phyloP scores from a whole-genome alignment of 1,284 basidiomycete species.

The Ustilago tritici region DNA sequence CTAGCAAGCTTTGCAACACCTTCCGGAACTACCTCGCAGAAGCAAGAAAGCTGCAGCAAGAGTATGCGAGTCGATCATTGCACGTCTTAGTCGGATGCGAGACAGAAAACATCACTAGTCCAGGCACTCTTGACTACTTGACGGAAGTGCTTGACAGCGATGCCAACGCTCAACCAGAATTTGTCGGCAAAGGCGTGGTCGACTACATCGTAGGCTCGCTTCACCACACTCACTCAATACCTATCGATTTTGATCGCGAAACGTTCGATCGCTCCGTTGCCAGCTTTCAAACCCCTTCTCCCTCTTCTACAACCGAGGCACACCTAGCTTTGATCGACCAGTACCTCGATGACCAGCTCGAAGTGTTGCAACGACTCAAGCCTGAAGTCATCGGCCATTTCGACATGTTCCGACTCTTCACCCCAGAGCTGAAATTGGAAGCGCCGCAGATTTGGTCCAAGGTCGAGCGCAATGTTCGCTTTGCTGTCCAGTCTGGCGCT shows the following conservation, averaged over 20 bases:
- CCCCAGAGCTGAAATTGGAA: slow-evolving; percentile 76
- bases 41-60: slow-evolving; percentile 79
- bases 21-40: slow-evolving; percentile 80
- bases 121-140: slow-evolving; percentile 75
- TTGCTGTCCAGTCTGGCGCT: slow-evolving; percentile 84
- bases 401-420: slow-evolving; percentile 73
- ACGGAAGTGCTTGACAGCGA: slow-evolving; percentile 72
- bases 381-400: slow-evolving; percentile 95
- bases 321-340: slow-evolving; percentile 36
- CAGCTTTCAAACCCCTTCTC: slow-evolving; percentile 69
- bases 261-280: slow-evolving; percentile 78
- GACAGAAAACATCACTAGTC: slow-evolving; percentile 84
- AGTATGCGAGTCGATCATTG: slow-evolving; percentile 71
- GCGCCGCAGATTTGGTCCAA: slow-evolving; percentile 72
- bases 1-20: slow-evolving; percentile 73
- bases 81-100: slow-evolving; percentile 89
- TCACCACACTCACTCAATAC: slow-evolving; percentile 87
- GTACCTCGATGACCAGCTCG: slow-evolving; percentile 64
- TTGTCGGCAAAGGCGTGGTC: slow-evolving; percentile 71
- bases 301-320: slow-evolving; percentile 9
- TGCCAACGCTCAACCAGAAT: slow-evolving; percentile 17
- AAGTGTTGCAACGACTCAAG: slow-evolving; percentile 73
- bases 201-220: slow-evolving; percentile 94
- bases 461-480: slow-evolving; percentile 81
- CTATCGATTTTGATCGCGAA: slow-evolving; percentile 89